Base-by-base conservation (phyloP, 1,139 yeast genomes). In the Torulaspora pretoriensis region DNA sequence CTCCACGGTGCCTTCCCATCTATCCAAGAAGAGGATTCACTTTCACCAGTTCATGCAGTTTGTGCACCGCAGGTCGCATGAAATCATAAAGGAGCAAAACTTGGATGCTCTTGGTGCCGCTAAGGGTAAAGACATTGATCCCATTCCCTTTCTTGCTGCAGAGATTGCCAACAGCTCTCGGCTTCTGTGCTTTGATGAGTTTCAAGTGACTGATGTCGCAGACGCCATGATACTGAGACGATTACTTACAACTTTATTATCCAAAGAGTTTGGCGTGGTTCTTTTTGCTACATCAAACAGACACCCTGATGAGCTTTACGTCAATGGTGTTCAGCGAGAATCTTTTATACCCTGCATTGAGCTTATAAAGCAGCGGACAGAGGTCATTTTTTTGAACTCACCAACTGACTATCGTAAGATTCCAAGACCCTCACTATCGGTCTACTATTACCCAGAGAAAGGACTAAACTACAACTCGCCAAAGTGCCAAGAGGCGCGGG, bases 41-140 rank as follows among this genome's bases (percentile, higher is more conserved):
- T 92, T 92, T 73, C 98, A 92, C 66, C 96, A 89, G 55, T 92
- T 92, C 65, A 92, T 92, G 97, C 97, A 92, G 64, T 80, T 82
- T 57, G 76, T 92, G 39, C 98, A 92, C 67, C 87, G 87, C 59
- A 73, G 96, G 57, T 77, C 88, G 1, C 96, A 89, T 63, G 83
- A 81, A 58, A 73, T 92, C 42, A 47, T 56, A 23, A 45, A 41
- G 23, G 65, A 62, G 42, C 62, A 52, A 36, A 57, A 56, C 37
- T 40, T 57, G 23, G 56, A 52, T 39, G 61, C 49, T 6, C 40
- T 58, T n/a, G 56, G 57, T 3, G 52, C 47, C 12, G 55, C 55
- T 22, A 83, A 84, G 53, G 54, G 69, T 23, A 69, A 74, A 50
- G 90, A 85, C 54, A 72, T 84, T 45, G 97, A 92, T 59, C 83